Evolutionary conservation across 2,329 filamentous ascomycete species (phyloP), one percentile per base, ranked within the genome.

Genomic region (Cytospora schulzeri): DNA sequence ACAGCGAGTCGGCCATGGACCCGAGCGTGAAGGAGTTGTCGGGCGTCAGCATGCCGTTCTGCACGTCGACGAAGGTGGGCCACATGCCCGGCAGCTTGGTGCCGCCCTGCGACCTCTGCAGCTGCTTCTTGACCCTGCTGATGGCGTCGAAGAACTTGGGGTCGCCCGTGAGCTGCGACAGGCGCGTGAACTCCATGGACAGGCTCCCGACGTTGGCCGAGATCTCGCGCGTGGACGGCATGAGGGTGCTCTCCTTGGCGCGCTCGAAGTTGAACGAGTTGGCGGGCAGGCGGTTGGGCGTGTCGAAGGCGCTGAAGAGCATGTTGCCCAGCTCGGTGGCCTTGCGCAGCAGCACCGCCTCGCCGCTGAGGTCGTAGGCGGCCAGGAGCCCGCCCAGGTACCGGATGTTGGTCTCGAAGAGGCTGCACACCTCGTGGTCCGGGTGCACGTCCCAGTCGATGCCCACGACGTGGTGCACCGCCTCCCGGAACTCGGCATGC

Each of bases 71-170:
- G 62, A 78, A 79, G 63, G 85, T 80, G 0, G 91, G 90, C 89
- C 89, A 93, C 75, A 93, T 79, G 2, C 91, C 91, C 2, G 90
- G 90, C 11, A 93, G 77, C 52, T 80, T 82, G 1, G 90, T 93
- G 12, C 81, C 76, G 69, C 87, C 84, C 76, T 93, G 91, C 68
- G 84, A 83, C 48, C 81, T 78, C 68, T 87, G 82, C 57, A 93
- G 83, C 65, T 87, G 84, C 70, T 88, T 81, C 68, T 90, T 92
- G 66, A 94, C 84, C n/a, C 88, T 83, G 67, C 90, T 88, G 60
- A 91, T 84, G 6, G 89, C 90, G 75, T 92, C 89, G 74, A 90
- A 93, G 76, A 91, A 93, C 73, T 89, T 92, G 62, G 84, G 77
- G 66, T 92, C 81, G 58, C 85, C 86, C 0, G 91, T 92, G 64